Conservation (phyloP, 2,329 filamentous ascomycete species). For the Fusarium sp. region DNA sequence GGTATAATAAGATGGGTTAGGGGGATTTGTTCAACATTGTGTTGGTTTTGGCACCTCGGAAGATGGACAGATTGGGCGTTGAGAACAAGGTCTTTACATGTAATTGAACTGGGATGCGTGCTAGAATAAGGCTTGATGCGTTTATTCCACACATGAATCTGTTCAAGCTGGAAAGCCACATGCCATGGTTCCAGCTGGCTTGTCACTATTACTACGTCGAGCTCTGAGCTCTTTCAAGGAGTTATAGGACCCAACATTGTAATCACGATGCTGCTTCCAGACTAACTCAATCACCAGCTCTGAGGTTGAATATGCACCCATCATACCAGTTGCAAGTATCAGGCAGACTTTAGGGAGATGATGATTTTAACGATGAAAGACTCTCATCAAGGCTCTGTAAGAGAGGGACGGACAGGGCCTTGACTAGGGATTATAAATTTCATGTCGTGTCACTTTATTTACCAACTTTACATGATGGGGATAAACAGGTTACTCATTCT, state of each 20-base stretch:
- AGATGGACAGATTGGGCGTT: slow-evolving; percentile 19
- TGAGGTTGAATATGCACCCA: too few relatives aligned
- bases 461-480: background rate
- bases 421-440: background rate
- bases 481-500: background rate
- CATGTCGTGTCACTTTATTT: background rate
- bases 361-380: too few relatives aligned
- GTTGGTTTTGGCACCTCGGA: background rate
- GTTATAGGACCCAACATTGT: too few relatives aligned
- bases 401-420: background rate
- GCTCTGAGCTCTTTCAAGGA: too few relatives aligned
- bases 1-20: slow-evolving; percentile 65
- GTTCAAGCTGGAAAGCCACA: too few relatives aligned
- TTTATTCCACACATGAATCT: background rate
- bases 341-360: too few relatives aligned
- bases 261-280: too few relatives aligned
- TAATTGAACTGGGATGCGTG: background rate
- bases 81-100: background rate
- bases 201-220: too few relatives aligned
- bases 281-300: too few relatives aligned
- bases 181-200: too few relatives aligned
- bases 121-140: background rate
- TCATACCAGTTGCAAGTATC: too few relatives aligned
- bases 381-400: too few relatives aligned
- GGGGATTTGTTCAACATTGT: background rate